Evolutionary conservation across 345 rosid genomes (phyloP), one percentile per base, ranked within the genome.

Genomic region (Erysimum cheiranthoides): DNA sequence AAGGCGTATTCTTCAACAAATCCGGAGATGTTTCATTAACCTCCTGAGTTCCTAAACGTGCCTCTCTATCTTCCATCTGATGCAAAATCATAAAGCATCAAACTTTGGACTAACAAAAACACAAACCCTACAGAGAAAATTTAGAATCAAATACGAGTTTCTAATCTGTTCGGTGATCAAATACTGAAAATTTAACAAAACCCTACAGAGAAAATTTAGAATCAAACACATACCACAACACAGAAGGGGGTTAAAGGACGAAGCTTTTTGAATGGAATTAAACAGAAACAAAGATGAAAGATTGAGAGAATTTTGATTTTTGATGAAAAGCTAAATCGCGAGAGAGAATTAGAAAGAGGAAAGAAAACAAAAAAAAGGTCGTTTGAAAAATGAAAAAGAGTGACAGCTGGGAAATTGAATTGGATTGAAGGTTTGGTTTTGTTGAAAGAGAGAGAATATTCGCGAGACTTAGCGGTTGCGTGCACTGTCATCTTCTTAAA

Each of bases 1-100:
- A 86, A 10, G 98, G 96, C 57, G 99, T 95, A 68, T 95, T 95
- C 90, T 85, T 90, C 84, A 95, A 75, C 78, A 76, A 84, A 84
- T 95, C 98, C 16, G 93, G 91, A 31, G 72, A 68, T 16, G 84
- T 81, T 79, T 84, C 92, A 59, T 82, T 89, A 30, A 70, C 77
- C 58, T 46, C 81, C 18, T 52, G 34, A 47, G 72, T 51, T 5
- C 54, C 69, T 52, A 75, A 58, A 57, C 78, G 77, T 45, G 46
- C 75, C 43, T 51, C 77, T 28, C 81, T 79, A 78, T 83, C 84
- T 75, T 70, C 84, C 94, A 91, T 89, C 80, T 75, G 70, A 50
- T 27, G 14, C 49, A 56, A 73, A 46, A 45, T 2, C 25, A 36
- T 17, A 25, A 31, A 78, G 7, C 40, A 74, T 57, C 58, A 61